Evolutionary conservation across 163 green algal species (phyloP).

Genomic region (Trebouxiophyceae sp.): DNA sequence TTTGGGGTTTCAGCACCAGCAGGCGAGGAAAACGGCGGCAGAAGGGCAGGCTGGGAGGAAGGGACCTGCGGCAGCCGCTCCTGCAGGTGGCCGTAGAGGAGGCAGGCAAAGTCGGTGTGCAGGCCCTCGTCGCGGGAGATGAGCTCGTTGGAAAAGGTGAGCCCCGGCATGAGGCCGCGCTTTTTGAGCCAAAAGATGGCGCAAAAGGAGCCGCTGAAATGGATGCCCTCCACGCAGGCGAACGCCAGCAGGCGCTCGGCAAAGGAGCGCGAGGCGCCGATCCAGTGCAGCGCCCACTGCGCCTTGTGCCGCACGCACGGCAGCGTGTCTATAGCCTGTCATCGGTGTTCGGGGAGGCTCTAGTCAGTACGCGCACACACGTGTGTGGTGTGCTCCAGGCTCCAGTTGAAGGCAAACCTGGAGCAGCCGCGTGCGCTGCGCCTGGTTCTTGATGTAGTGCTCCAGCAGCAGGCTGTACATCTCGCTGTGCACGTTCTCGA

Average conservation of each 20-base stretch:
- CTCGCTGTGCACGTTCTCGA: conserved; percentile 93
- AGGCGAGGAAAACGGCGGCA: too few relatives aligned
- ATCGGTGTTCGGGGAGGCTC: too few relatives aligned
- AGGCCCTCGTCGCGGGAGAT: conserved; percentile 93
- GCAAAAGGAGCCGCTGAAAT: conserved; percentile 92
- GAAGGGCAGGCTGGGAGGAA: too few relatives aligned
- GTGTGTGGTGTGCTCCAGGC: too few relatives aligned
- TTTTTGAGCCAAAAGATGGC: conserved; percentile 98
- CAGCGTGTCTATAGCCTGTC: conserved; percentile 56
- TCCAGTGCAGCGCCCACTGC: conserved; percentile 58
- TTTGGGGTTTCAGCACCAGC: too few relatives aligned
- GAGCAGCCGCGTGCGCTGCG: conserved; percentile 14
- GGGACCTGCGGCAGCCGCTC: conserved; percentile 11
- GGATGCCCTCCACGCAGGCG: conserved; percentile 92
- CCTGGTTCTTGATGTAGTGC: conserved; percentile 54
- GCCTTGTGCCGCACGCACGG: conserved; percentile 63
- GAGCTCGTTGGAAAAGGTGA: conserved; percentile 96
- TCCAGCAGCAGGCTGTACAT: conserved; percentile 94
- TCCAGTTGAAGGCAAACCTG: too few relatives aligned
- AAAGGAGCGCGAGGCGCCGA: conserved; percentile 50
- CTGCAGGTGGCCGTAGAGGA: conserved; percentile 14
- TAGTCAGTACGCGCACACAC: too few relatives aligned
- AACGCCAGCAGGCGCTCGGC: conserved; percentile 89
- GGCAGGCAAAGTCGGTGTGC: conserved; percentile 78
- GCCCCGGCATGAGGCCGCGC: conserved; percentile 56